Conservation (phyloP, 1,284 basidiomycete species). For the Pseudozyma hubeiensis region DNA sequence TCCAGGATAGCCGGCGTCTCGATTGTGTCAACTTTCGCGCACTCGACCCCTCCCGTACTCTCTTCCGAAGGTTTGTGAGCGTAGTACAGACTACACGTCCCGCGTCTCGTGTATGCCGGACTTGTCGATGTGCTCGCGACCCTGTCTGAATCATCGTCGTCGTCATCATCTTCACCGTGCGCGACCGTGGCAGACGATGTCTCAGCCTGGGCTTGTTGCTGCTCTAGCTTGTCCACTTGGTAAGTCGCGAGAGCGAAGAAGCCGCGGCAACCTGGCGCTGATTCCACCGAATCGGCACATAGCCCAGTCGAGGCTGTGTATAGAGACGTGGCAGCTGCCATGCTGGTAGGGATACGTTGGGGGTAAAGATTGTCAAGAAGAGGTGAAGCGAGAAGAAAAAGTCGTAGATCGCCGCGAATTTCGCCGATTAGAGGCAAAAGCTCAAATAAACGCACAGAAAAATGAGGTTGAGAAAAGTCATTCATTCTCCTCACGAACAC, state of each 20-base stretch:
- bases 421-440: slow-evolving; percentile 10
- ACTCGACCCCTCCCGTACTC: slow-evolving; percentile 8
- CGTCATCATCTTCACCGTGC: slow-evolving; percentile 1
- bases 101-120: slow-evolving; percentile 56
- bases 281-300: slow-evolving; percentile 65
- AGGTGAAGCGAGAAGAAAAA: slow-evolving; percentile 7
- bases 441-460: neutral
- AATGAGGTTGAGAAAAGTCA: neutral
- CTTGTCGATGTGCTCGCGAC: slow-evolving; percentile 12
- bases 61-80: neutral
- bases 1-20: slow-evolving; percentile 64
- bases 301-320: slow-evolving; percentile 57
- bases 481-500: neutral
- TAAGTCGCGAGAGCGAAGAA: slow-evolving; percentile 67
- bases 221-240: slow-evolving; percentile 63
- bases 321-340: slow-evolving; percentile 28
- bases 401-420: slow-evolving; percentile 8
- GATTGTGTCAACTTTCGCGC: slow-evolving; percentile 26
- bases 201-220: slow-evolving; percentile 20
- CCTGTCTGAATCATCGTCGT: slow-evolving; percentile 13
- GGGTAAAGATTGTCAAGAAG: neutral
- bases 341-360: neutral
- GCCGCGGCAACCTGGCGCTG: slow-evolving; percentile 44
- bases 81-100: slow-evolving; percentile 48
- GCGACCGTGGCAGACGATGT: slow-evolving; percentile 12